Evolutionary conservation across 164 flowering plant species (phyloP), one percentile per base, ranked within the genome.

Genomic region (Buxus sempervirens): DNA sequence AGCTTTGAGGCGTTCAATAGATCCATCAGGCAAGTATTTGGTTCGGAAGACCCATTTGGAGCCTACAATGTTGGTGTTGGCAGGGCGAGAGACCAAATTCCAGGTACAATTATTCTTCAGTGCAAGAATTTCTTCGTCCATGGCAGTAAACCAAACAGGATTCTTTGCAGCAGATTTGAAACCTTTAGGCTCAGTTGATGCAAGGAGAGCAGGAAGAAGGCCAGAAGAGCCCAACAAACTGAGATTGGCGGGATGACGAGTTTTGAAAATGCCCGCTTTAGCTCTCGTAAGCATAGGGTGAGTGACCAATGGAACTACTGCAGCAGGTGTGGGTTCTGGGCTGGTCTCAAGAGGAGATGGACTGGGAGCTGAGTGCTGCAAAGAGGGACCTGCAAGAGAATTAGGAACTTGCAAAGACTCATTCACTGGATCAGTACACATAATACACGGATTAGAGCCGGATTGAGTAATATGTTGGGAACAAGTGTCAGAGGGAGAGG

Each of bases 11-110:
- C 36, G 6, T 9, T 51, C 66, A 48, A 48, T 64, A 6, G 57
- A 48, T 12, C 66, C 55, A 65, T 54, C 15, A 0, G 68, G 1
- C 14, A n/a, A 2, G 20, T 12, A 23, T 42, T 55, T 65, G 24
- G 36, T 32, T 24, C 60, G 65, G 54, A 20, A 62, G 12, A 62
- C 65, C 54, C 65, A 61, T 61, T 61, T 28, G 24, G 45, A 61
- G 23, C 64, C 20, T 8, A 61, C 48, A 14, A 36, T 19, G 19
- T 62, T 62, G 21, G 22, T 56, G 59, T 22, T 56, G 12, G 15
- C 26, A 15, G 59, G 59, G 0, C 26, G 59, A 56, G 59, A 27
- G 22, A 48, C 32, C 19, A 48, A 15, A 24, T 1, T 14, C 59
- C 59, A 56, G 13, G 59, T 56, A 56, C 18, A 27, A 56, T 56